Evolutionary conservation across 306 rosid species (phyloP), one percentile per base, ranked within the genome.

Genomic region (Glycyrrhiza uralensis): DNA sequence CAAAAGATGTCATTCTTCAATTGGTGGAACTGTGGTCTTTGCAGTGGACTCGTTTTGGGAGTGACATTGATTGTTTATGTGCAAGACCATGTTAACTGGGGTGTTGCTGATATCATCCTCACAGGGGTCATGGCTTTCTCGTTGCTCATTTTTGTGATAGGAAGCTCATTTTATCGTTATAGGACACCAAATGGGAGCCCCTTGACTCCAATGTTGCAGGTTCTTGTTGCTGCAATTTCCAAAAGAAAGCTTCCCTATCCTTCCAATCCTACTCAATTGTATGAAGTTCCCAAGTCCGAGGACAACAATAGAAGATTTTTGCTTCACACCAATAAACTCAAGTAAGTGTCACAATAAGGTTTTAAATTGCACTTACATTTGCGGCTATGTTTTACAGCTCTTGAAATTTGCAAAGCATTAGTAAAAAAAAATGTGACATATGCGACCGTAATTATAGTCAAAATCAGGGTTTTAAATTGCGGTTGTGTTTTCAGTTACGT

Each of bases 1-100:
- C 90, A 87, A 45, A 94, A 91, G 81, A 86, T 94, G 98, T 89
- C 98, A 2, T 94, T 69, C 71, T 94, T 94, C 87, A 94, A 94
- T 8, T 94, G 99, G 99, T 94, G 99, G 99, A 94, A 77, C 63
- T 82, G 81, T 81, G 97, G 87, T 2, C 90, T 94, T 6, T 94
- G 99, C 22, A 74, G 83, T 28, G 99, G 99, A 5, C 70, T 94
- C 47, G 33, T 94, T 6, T 66, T 89, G n/a, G 99, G 99, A 47
- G 99, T 91, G 1, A 94, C 99, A 1, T 4, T 94, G 15, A 74
- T 94, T 72, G 97, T 91, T 7, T 94, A 86, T 35, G 87, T 89
- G 1, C 95, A 94, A 78, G 99, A 94, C 17, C 90, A 83, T 69
- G 85, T 89, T 0, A 80, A 85, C 10, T 94, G 97, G 99, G 99